These are phyloP conservation scores for Fistulifera pelliculosa DNA, from an alignment of 108 stramenopile species.

Conservation along the genomic window DNA sequence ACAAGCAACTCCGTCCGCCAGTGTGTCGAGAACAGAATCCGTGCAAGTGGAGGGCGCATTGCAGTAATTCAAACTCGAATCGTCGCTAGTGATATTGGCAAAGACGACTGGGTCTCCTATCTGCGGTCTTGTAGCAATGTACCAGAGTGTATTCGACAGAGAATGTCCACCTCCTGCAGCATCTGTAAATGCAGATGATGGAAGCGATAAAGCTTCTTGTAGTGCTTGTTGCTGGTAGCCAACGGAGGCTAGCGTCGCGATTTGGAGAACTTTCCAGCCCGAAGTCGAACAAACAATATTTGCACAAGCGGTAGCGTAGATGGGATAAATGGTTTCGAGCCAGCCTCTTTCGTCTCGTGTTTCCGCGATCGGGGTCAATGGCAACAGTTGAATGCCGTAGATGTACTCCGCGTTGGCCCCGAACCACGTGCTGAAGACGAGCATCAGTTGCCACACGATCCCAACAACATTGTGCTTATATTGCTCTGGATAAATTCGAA, in stretches of 20 bases:
- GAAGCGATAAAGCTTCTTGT: conserved; percentile 27
- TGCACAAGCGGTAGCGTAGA: conserved; percentile 38
- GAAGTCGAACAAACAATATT: conserved; percentile 36
- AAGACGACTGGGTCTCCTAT: neutral
- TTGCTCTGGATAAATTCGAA: conserved; percentile 37
- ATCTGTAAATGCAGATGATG: conserved; percentile 39
- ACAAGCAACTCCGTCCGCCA: conserved; percentile 48
- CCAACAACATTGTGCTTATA: conserved; percentile 58
- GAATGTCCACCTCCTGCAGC: conserved; percentile 77
- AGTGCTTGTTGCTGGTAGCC: conserved; percentile 57
- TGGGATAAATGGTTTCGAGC: conserved; percentile 67
- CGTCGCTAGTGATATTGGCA: conserved; percentile 13
- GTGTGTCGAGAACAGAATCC: conserved; percentile 29
- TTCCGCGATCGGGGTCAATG: conserved; percentile 81
- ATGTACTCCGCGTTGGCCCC: conserved; percentile 47
- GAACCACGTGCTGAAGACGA: conserved; percentile 72
- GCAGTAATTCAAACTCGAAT: conserved; percentile 40
- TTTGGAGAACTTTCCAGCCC: conserved; percentile 57
- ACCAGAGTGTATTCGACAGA: conserved; percentile 68
- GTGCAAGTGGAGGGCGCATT: conserved; percentile 56
- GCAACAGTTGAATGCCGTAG: conserved; percentile 82
- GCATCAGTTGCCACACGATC: conserved; percentile 73
- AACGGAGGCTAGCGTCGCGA: conserved; percentile 59
- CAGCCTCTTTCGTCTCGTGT: conserved; percentile 68
- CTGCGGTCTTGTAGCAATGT: conserved; percentile 53